A percentile compares a stretch with the other conserved stretches of the same genome.
Evolutionary conservation across 352 stramenopile species (phyloP).

Genomic region (Thalassiosira hispida): DNA sequence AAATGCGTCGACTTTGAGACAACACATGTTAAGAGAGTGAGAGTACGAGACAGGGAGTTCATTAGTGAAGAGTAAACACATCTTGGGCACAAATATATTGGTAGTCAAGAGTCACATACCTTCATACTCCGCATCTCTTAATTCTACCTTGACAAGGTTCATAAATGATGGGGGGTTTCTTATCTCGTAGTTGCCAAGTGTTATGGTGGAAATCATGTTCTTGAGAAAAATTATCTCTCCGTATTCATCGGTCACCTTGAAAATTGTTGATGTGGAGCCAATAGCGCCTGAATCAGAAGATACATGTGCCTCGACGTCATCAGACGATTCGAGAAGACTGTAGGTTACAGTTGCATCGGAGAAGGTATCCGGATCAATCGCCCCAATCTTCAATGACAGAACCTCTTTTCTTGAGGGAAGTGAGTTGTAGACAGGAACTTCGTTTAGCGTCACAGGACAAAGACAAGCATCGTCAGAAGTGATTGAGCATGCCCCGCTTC

Average conservation of each 20-base stretch:
- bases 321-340: constrained; percentile 45
- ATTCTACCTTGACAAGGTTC: constrained; percentile 43
- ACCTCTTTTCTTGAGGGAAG: constrained; percentile 60
- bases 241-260: constrained; percentile 64
- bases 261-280: constrained; percentile 50
- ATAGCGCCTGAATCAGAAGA: constrained; percentile 33
- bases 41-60: neutral
- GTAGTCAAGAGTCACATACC: constrained; percentile 17
- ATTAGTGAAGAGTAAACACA: neutral
- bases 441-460: constrained; percentile 51
- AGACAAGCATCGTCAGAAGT: constrained; percentile 58
- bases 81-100: neutral
- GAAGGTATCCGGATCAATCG: constrained; percentile 54
- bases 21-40: neutral
- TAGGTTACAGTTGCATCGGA: constrained; percentile 37
- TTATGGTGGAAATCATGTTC: constrained; percentile 59
- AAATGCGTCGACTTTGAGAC: constrained; percentile 66
- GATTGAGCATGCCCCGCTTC: constrained; percentile 47
- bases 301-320: constrained; percentile 47
- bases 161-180: constrained; percentile 69
- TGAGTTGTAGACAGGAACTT: constrained; percentile 49
- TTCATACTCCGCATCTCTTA: constrained; percentile 72
- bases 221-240: constrained; percentile 56
- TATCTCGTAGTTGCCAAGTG: constrained; percentile 56
- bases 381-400: constrained; percentile 59